phyloP scores from a whole-genome alignment of 495 filamentous ascomycete genomes.

The Aspergillus mulundensis region DNA sequence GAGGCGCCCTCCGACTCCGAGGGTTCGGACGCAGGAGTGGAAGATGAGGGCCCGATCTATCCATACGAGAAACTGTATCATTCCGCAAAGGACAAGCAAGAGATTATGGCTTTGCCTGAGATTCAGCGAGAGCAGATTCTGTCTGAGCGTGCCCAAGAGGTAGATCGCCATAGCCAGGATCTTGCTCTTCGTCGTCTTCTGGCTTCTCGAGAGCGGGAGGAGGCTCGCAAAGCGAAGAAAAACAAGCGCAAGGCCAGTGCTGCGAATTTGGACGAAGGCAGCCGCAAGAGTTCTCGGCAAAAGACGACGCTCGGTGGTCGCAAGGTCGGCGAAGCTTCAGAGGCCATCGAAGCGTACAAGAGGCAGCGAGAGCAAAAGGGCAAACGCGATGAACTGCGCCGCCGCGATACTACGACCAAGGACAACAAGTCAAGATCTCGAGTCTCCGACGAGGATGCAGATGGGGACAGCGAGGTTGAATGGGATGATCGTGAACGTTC shows the following conservation, averaged over 20 bases:
- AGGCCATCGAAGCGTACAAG: conserved; percentile 77
- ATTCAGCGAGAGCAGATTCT: conserved; percentile 86
- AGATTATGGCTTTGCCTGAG: conserved; percentile 84
- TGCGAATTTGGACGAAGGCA: conserved; percentile 67
- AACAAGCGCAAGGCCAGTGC: conserved; percentile 78
- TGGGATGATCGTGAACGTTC: conserved; percentile 57
- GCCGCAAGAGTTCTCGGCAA: conserved; percentile 76
- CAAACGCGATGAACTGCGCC: conserved; percentile 63
- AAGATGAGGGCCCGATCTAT: conserved; percentile 64
- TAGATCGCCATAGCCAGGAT: conserved; percentile 76
- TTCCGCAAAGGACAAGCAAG: conserved; percentile 70
- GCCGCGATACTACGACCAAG: conserved; percentile 56
- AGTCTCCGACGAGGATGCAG: conserved; percentile 61
- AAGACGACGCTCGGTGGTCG: conserved; percentile 73
- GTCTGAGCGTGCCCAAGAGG: conserved; percentile 78
- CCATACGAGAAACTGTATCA: conserved; percentile 86
- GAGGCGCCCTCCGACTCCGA: conserved; percentile 67
- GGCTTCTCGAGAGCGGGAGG: conserved; percentile 61
- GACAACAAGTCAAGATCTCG: conserved; percentile 47
- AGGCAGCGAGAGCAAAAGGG: conserved; percentile 79
- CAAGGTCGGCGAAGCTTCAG: conserved; percentile 73
- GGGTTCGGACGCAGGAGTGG: conserved; percentile 44
- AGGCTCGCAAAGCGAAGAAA: conserved; percentile 52
- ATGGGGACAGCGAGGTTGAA: conserved; percentile 76
- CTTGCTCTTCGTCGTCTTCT: conserved; percentile 77